Conservation (phyloP, 2,329 filamentous ascomycete genomes). For the Didymella pinodella region DNA sequence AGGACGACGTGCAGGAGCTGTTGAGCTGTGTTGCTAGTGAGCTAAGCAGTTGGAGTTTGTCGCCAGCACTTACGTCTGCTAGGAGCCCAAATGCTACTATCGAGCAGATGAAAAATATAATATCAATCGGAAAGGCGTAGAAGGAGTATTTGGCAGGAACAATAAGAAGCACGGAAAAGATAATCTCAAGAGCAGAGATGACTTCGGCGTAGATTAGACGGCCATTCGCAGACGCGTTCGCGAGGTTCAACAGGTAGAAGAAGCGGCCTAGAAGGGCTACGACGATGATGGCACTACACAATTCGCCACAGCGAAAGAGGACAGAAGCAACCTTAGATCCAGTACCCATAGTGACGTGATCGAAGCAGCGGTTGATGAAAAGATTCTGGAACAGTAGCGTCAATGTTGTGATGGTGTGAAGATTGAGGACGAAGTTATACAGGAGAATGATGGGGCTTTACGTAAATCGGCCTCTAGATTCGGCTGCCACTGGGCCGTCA, state of each 20-base stretch:
- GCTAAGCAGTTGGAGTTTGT: slow-evolving; percentile 2
- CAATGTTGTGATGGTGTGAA: not conserved
- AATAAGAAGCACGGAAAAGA: slow-evolving; percentile 16
- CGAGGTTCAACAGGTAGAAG: slow-evolving; percentile 18
- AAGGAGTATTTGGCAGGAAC: slow-evolving; percentile 20
- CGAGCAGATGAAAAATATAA: slow-evolving; percentile 21
- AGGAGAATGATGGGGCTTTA: not conserved
- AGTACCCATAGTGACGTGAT: slow-evolving; percentile 16
- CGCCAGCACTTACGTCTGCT: slow-evolving; percentile 16
- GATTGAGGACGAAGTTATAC: not conserved
- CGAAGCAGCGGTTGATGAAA: not conserved
- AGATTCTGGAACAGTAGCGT: not conserved
- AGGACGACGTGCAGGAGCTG: slow-evolving; percentile 19
- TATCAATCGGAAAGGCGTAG: slow-evolving; percentile 23
- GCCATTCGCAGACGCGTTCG: slow-evolving; percentile 6
- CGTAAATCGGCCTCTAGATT: not conserved
- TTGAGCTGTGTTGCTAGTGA: slow-evolving; percentile 19
- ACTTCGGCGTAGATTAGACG: slow-evolving; percentile 22
- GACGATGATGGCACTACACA: slow-evolving; percentile 19
- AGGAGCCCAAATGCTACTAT: slow-evolving; percentile 24
- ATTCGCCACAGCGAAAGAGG: slow-evolving; percentile 17
- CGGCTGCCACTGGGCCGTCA: not conserved
- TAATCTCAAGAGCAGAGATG: slow-evolving; percentile 19
- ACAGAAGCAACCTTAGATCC: slow-evolving; percentile 18
- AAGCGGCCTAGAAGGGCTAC: slow-evolving; percentile 22